These are phyloP conservation scores for Albophoma yamanashiensis DNA, from an alignment of 2,329 filamentous ascomycete genomes.

Conservation along the genomic window DNA sequence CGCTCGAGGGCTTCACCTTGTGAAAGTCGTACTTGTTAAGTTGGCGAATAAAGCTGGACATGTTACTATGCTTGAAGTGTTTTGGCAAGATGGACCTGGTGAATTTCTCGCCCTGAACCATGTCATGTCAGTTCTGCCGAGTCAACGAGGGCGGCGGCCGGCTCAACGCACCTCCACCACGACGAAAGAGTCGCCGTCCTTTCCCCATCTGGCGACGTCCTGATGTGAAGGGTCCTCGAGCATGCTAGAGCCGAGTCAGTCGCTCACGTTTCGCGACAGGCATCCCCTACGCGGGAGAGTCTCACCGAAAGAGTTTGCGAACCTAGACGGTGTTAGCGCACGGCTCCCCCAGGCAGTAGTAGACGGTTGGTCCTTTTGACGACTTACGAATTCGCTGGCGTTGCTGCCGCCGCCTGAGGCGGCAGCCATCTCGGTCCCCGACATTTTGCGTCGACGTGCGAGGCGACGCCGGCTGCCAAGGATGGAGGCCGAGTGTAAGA, in stretches of 20 bases:
- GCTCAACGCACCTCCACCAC: constrained; percentile 67
- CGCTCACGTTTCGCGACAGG: not conserved
- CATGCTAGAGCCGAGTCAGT: constrained; percentile 43
- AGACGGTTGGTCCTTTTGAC: not conserved
- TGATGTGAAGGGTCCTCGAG: constrained; percentile 89
- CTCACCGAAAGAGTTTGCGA: constrained; percentile 96
- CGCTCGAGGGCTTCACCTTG: constrained; percentile 61
- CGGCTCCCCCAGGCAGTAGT: not conserved
- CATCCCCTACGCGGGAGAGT: not conserved
- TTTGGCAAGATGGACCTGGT: constrained; percentile 95
- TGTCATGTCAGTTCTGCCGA: constrained; percentile 5
- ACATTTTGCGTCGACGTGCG: constrained; percentile 15
- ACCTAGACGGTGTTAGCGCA: constrained; percentile 45
- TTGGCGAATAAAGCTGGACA: constrained; percentile 91
- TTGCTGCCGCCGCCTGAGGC: constrained; percentile 51
- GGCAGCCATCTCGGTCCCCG: constrained; percentile 19
- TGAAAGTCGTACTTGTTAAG: constrained; percentile 98
- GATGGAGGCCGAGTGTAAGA: not conserved
- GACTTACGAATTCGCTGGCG: constrained; percentile 89
- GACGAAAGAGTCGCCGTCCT: constrained; percentile 90
- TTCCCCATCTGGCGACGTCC: constrained; percentile 89
- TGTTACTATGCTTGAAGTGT: constrained; percentile 98
- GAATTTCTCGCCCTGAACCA: constrained; percentile 82
- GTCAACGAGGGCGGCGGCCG: not conserved
- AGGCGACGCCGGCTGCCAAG: not conserved